A percentile compares a stretch with the other conserved stretches of the same genome.
phyloP scores from a whole-genome alignment of 208 protist species.

The Leishmania arabica region DNA sequence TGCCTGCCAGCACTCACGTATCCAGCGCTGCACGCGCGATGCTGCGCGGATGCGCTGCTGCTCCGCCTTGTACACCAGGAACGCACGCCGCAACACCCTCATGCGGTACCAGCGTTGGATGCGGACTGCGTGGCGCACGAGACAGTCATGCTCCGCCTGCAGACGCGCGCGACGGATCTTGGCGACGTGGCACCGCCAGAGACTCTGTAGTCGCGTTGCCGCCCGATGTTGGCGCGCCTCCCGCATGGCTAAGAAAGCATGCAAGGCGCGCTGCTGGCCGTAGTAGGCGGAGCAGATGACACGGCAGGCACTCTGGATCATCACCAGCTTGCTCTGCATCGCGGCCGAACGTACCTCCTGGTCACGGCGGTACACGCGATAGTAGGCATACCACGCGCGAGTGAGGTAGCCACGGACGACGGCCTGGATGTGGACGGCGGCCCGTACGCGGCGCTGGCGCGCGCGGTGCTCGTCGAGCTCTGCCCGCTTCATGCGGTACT shows the following conservation, averaged over 20 bases:
- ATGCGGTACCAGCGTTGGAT: conserved; percentile 79
- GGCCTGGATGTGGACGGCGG: conserved; percentile 78
- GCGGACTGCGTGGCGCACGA: conserved; percentile 41
- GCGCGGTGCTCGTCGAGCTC: conserved; percentile 38
- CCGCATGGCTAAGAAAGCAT: conserved; percentile 30
- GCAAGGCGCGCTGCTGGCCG: conserved; percentile 30
- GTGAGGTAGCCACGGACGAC: conserved; percentile 79
- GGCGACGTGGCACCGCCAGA: conserved; percentile 77
- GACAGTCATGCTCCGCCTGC: conserved; percentile 54
- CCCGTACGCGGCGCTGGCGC: conserved; percentile 46
- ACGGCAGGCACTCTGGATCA: conserved; percentile 66
- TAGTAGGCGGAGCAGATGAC: conserved; percentile 40
- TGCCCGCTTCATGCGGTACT: conserved; percentile 51
- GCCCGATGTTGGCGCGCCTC: conserved; percentile 34
- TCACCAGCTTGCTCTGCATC: conserved; percentile 55
- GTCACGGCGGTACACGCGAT: conserved; percentile 72
- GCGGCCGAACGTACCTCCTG: conserved; percentile 70
- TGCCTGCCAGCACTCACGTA: conserved; percentile 43
- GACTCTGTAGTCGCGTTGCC: conserved; percentile 68
- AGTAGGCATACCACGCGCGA: conserved; percentile 86
- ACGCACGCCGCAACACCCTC: conserved; percentile 50
- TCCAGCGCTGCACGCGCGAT: conserved; percentile 59
- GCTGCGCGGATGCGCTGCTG: conserved; percentile 52
- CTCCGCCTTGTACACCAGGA: conserved; percentile 43
- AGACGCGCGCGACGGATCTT: conserved; percentile 59